A percentile compares a stretch with the other conserved stretches of the same genome.
Evolutionary conservation across 257 asterid species (phyloP).

Genomic region (Ballota nigra): DNA sequence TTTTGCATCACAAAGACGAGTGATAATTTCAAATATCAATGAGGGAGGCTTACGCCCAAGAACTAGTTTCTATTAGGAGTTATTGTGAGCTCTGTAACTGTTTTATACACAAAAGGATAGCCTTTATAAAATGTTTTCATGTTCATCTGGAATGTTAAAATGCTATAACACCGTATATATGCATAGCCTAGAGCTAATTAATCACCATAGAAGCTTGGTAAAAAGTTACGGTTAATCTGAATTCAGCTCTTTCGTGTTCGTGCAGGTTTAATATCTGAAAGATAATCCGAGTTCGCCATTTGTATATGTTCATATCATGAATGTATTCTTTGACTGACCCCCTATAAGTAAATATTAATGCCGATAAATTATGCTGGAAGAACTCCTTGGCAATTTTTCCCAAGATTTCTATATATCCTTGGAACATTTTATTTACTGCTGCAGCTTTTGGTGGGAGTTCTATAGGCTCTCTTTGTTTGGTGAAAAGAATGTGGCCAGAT

Average conservation of each 20-base stretch:
- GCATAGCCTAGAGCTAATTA: slow-evolving; percentile 1
- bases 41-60: slow-evolving; percentile 16
- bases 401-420: slow-evolving; percentile 14
- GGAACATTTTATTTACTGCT: slow-evolving; percentile 15
- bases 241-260: slow-evolving; percentile 64
- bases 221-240: slow-evolving; percentile 45
- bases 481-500: not conserved
- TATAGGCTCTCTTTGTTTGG: slow-evolving; percentile 3
- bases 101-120: slow-evolving; percentile 15
- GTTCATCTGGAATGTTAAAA: slow-evolving; percentile 10
- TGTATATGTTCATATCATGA: slow-evolving; percentile 58
- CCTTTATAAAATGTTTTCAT: slow-evolving; percentile 25
- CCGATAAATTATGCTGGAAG: slow-evolving; percentile 24
- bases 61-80: slow-evolving; percentile 37
- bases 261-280: slow-evolving; percentile 83
- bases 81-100: slow-evolving; percentile 35
- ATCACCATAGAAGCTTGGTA: slow-evolving; percentile 2
- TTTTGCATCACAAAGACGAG: slow-evolving; percentile 84
- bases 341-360: slow-evolving; percentile 24
- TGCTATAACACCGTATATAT: not conserved
- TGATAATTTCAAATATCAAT: slow-evolving; percentile 43
- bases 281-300: slow-evolving; percentile 53
- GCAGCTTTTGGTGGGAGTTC: slow-evolving; percentile 26
- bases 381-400: slow-evolving; percentile 13
- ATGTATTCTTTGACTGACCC: slow-evolving; percentile 29